Base-by-base conservation (phyloP, 2,329 filamentous ascomycete genomes). In the Eurotiales sp. region DNA sequence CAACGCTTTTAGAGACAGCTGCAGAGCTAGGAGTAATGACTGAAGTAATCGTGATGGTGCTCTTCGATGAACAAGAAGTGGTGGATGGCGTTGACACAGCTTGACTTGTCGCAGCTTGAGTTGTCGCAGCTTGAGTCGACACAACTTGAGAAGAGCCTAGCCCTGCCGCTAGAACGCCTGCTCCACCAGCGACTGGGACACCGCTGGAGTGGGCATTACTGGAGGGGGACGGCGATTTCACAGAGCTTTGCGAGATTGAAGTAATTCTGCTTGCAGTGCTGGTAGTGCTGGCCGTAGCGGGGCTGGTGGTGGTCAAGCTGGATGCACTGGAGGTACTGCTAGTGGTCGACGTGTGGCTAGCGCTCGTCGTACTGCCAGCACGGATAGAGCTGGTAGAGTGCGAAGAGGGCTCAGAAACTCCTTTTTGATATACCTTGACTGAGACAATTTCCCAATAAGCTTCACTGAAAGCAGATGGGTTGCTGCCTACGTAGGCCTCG, bases 381-480 rank as follows among this genome's bases (percentile, higher is more conserved):
- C 30, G 15, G n/a, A 34, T 21, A 17, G 54, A 53, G 2, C 39
- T 46, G 3, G 49, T 25, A 40, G 41, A 6, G 5, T 21, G 15
- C 8, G 51, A 34, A 19, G 41, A 43, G 17, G 50, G 49, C 8
- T 54, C 23, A 3, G 49, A 40, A 8, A 3, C 27, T n/a, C 43
- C 48, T 27, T 51, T n/a, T 54, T 69, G 59, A 61, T 78, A 90
- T n/a, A 89, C 78, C 70, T 82, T 84, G 64, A 90, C 74, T 19
- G 78, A 84, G 65, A 86, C 87, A 69, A 95, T 80, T 54, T 84
- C 74, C 87, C 89, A 95, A 73, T 86, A 95, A 1, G 87, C 81
- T 34, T 93, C 77, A 45, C 73, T 68, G 67, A 92, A 95, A 21
- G 77, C 84, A 8, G 70, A 64, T 0, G 90, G 87, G 67, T 92